Evolutionary conservation across 257 asterid species (phyloP).

Genomic region (Penstemon eatonii): DNA sequence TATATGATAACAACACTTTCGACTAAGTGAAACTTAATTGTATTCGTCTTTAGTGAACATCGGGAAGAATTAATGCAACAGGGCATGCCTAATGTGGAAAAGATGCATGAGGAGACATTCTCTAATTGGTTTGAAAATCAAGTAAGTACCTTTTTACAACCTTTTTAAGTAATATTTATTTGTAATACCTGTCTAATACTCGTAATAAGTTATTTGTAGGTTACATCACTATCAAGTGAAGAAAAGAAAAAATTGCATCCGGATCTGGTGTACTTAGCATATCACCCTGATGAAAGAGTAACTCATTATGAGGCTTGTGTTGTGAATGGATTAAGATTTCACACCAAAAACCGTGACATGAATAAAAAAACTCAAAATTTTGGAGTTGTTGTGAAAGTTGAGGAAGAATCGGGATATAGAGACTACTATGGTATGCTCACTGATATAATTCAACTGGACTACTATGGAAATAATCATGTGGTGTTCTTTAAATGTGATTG

Average conservation of each 20-base stretch:
- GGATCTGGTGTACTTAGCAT: background rate
- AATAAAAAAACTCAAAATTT: conserved; percentile 8
- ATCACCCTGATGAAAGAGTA: background rate
- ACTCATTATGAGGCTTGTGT: conserved; percentile 21
- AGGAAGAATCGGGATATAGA: background rate
- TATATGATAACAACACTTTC: too few species aligned
- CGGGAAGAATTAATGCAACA: too few species aligned
- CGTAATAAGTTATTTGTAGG: background rate
- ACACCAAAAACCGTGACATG: conserved; percentile 1
- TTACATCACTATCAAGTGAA: background rate
- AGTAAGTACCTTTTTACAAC: background rate
- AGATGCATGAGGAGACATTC: too few species aligned
- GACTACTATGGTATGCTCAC: background rate
- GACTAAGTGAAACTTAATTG: too few species aligned
- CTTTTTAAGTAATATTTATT: background rate
- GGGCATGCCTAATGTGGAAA: too few species aligned
- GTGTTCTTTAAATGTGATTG: conserved; percentile 11
- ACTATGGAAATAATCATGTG: conserved; percentile 10
- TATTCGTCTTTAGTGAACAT: too few species aligned
- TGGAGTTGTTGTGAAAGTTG: conserved; percentile 5
- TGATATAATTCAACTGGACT: background rate
- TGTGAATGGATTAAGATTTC: conserved; percentile 21
- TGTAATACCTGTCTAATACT: background rate
- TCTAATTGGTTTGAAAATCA: too few species aligned
- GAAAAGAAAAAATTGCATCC: background rate